Evolutionary conservation across 2,329 filamentous ascomycete genomes (phyloP).

Genomic region (Arthrobotrys megalospora): DNA sequence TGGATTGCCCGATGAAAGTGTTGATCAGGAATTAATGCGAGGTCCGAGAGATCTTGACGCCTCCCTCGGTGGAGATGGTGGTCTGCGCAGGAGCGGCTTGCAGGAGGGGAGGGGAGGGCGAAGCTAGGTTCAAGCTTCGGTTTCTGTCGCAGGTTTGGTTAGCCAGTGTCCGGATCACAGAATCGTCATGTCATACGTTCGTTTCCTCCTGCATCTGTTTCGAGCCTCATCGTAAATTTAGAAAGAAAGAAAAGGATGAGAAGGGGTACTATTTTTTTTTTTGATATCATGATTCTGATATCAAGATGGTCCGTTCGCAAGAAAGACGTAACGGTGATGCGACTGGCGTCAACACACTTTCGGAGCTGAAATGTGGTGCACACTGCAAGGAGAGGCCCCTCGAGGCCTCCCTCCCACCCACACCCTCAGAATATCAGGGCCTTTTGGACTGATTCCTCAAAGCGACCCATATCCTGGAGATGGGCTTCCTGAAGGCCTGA

Average conservation of each 20-base stretch:
- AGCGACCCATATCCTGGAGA: neutral
- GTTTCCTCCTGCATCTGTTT: slow-evolving; percentile 20
- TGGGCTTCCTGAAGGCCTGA: neutral
- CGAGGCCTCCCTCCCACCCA: slow-evolving; percentile 6
- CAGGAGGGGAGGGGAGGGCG: slow-evolving; percentile 11
- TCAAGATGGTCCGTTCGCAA: slow-evolving; percentile 35
- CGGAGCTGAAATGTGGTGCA: neutral
- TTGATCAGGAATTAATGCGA: slow-evolving; percentile 42
- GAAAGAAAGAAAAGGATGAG: slow-evolving; percentile 5
- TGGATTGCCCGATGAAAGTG: slow-evolving; percentile 59
- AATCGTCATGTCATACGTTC: slow-evolving; percentile 45
- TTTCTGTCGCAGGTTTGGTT: slow-evolving; percentile 30
- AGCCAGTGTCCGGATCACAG: slow-evolving; percentile 24
- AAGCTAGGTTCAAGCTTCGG: slow-evolving; percentile 33
- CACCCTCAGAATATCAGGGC: slow-evolving; percentile 12
- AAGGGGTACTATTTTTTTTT: neutral
- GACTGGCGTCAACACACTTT: slow-evolving; percentile 41
- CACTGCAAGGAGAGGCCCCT: neutral
- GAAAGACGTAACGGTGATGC: neutral
- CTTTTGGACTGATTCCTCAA: slow-evolving; percentile 17
- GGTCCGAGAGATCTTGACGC: slow-evolving; percentile 38
- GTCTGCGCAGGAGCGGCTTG: slow-evolving; percentile 25
- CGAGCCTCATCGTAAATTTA: slow-evolving; percentile 28
- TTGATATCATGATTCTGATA: slow-evolving; percentile 57
- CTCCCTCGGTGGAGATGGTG: slow-evolving; percentile 10